Evolutionary conservation across 2,329 filamentous ascomycete genomes (phyloP), one percentile per base, ranked within the genome.

Genomic region (Colletotrichum gloeosporioides): DNA sequence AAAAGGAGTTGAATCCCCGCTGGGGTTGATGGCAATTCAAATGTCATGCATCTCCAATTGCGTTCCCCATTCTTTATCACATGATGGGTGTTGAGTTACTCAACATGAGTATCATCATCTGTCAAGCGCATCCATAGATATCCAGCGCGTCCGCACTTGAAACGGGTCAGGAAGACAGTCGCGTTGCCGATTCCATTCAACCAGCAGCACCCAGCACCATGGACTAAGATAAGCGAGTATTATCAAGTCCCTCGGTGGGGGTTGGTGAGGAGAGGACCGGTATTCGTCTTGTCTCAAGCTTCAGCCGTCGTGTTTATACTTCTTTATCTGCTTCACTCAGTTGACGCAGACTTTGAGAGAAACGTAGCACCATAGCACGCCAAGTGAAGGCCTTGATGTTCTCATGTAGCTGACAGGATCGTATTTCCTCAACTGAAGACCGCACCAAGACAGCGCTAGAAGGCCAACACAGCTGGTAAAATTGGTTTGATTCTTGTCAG

Each of bases 371-470:
- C 18, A 18, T 49, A 22, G 1, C 44, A 49, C 10, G 9, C 10
- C 44, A 12, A 49, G n/a, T 8, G 2, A 49, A 13, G 44, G 2
- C 0, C 0, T 22, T n/a, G 18, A 12, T 49, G 6, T 12, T 22
- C 44, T 22, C 39, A n/a, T n/a, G 3, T 0, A 49, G n/a, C n/a
- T 7, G 1, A 22, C 6, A 13, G 22, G 7, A 12, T 22, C 5
- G 18, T 0, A 12, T 1, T 49, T n/a, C 1, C 9, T 1, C n/a
- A 49, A 1, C 1, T 49, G 44, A 4, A 2, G 9, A 49, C 10
- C 3, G 10, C 9, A n/a, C 6, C 3, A n/a, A 10, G 39, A 6
- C 8, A 3, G n/a, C 4, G 39, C 18, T 44, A n/a, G 18, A 44
- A 49, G 39, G 1, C 10, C 10, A 22, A 22, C 2, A 22, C 44